A percentile compares a stretch with the other conserved stretches of the same genome.
Evolutionary conservation across 495 filamentous ascomycete genomes (phyloP).

Genomic region (Glonium stellatum): DNA sequence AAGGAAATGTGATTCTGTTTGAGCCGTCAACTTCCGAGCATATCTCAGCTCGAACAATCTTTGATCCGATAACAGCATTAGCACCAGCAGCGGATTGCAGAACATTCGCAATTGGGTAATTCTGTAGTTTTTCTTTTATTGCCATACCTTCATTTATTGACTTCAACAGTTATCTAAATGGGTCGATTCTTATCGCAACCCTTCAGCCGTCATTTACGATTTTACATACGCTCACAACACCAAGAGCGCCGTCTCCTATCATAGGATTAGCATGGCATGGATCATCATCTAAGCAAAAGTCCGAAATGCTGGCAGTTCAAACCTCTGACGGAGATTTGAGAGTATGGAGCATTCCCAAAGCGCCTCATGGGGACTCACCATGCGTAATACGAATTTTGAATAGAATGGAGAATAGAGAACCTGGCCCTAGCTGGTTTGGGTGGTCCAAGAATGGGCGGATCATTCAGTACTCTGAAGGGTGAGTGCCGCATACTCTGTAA

Average conservation of each 20-base stretch:
- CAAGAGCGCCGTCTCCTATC: conserved; percentile 77
- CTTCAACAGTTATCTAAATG: conserved; percentile 74
- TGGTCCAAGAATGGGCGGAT: conserved; percentile 98
- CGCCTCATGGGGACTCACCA: conserved; percentile 61
- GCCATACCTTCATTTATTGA: conserved; percentile 11
- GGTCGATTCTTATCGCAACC: conserved; percentile 82
- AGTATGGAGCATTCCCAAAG: conserved; percentile 95
- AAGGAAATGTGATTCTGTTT: conserved; percentile 92
- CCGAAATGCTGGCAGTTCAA: conserved; percentile 94
- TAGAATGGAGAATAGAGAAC: conserved; percentile 61
- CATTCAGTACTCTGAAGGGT: conserved; percentile 89
- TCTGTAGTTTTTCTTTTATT: conserved; percentile 12
- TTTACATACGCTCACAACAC: conserved; percentile 81
- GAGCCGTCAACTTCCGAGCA: conserved; percentile 91
- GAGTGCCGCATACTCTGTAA: conserved; percentile 39
- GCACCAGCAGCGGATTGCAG: conserved; percentile 88
- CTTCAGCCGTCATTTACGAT: conserved; percentile 92
- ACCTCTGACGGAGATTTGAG: conserved; percentile 85
- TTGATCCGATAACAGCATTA: conserved; percentile 85
- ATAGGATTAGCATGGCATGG: conserved; percentile 93
- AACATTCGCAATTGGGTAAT: conserved; percentile 93
- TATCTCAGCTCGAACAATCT: conserved; percentile 85
- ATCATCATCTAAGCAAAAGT: conserved; percentile 92
- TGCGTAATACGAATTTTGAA: conserved; percentile 85
- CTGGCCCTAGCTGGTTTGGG: conserved; percentile 87